Base-by-base conservation (phyloP, 2,329 filamentous ascomycete genomes). In the Eutypella sp. region DNA sequence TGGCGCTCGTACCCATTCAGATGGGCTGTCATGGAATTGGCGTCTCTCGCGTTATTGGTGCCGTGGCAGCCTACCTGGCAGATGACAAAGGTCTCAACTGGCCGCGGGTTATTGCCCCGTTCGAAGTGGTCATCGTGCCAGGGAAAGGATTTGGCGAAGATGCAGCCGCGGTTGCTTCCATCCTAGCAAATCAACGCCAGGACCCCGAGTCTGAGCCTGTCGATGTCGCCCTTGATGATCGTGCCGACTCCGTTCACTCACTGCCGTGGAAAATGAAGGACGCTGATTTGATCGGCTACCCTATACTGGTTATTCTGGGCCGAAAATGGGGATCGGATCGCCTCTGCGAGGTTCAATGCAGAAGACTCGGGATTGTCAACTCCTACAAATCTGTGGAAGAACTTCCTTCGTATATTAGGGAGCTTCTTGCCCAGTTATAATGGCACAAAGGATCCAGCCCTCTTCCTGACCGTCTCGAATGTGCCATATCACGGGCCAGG, bases 11-110 rank as follows among this genome's bases (percentile, higher is more conserved):
- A 0, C 74, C 82, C 0, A 76, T 96, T 59, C 82, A 95, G 53
- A 99, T 99, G 93, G 93, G 93, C 45, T 99, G 93, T 63, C 89
- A 96, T 61, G 93, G 93, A 1, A 95, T 99, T 50, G 93, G 93
- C 2, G 82, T 99, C 16, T 95, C 90, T 5, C 85, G 93, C 38
- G 83, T 99, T 57, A 84, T 99, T 50, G 90, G 85, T 8, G 89
- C 93, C 2, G 81, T 93, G 1, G 91, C 91, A 1, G 85, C 92
- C 52, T 78, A 85, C 33, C 72, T 89, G 9, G 76, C 82, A 0
- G 89, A 95, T 54, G 61, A 75, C 3, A 78, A 72, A 59, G 93
- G 90, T 0, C 74, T 97, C 7, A 89, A 89, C 57, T 99, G 93
- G 93, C 93, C 93, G 1, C 75, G 84, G 5, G 82, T 73, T 9